Conservation (phyloP, 2,329 filamentous ascomycete species). For the Sclerotinia subarctica region DNA sequence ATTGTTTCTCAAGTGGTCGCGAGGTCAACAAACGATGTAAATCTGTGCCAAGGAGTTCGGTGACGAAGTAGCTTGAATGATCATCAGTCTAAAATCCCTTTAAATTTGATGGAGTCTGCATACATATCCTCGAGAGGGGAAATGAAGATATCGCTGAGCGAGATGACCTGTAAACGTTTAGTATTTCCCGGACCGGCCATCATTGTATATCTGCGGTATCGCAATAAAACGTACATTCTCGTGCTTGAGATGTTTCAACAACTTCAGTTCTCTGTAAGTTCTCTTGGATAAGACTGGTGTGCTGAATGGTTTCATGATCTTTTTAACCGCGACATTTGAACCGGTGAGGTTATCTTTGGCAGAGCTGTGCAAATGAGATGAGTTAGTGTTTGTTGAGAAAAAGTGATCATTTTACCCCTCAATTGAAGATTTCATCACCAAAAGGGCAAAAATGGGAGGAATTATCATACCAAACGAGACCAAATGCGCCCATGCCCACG, state of each 20-base stretch:
- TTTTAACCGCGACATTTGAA: slow-evolving; percentile 97
- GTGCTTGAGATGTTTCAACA: slow-evolving; percentile 93
- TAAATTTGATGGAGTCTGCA: slow-evolving; percentile 25
- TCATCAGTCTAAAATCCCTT: slow-evolving; percentile 29
- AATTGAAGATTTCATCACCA: background rate
- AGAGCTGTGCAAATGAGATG: slow-evolving; percentile 58
- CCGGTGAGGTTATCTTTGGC: slow-evolving; percentile 96
- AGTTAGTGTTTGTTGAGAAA: slow-evolving; percentile 24
- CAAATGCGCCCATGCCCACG: slow-evolving; percentile 98
- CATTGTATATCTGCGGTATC: background rate
- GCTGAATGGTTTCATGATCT: slow-evolving; percentile 99
- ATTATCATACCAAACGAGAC: slow-evolving; percentile 80
- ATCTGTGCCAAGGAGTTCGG: slow-evolving; percentile 94
- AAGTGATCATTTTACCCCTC: slow-evolving; percentile 15
- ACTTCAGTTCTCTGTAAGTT: slow-evolving; percentile 95
- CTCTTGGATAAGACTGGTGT: slow-evolving; percentile 97
- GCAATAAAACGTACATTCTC: slow-evolving; percentile 68
- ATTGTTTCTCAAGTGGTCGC: slow-evolving; percentile 95
- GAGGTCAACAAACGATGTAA: slow-evolving; percentile 93
- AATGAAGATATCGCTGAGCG: slow-evolving; percentile 98
- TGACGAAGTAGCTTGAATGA: slow-evolving; percentile 84
- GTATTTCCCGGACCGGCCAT: slow-evolving; percentile 22
- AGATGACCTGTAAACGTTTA: slow-evolving; percentile 70
- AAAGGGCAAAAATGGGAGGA: slow-evolving; percentile 2
- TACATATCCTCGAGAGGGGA: slow-evolving; percentile 98